These are phyloP conservation scores for Clarkia xantiana DNA, from an alignment of 345 rosid species.

Conservation along the genomic window DNA sequence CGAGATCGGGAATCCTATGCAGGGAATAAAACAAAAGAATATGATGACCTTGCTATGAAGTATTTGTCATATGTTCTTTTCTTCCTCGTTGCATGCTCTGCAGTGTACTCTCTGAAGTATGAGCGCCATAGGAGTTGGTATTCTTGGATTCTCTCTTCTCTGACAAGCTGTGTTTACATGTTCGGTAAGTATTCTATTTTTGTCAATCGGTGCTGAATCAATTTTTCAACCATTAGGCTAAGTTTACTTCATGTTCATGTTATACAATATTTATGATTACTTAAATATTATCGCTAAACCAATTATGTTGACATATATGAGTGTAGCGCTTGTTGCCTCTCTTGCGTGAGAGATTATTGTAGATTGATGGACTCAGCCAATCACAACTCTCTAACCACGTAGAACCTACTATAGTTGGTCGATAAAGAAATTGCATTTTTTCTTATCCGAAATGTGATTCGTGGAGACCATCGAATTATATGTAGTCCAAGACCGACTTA, in stretches of 20 bases:
- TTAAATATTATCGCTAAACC: too few relatives aligned
- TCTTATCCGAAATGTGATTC: not conserved
- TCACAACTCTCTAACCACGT: too few relatives aligned
- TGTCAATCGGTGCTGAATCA: too few relatives aligned
- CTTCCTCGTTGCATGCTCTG: slow-evolving; percentile 67
- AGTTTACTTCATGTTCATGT: too few relatives aligned
- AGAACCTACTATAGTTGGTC: too few relatives aligned
- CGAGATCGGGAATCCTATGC: slow-evolving; percentile 91
- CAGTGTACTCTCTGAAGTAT: slow-evolving; percentile 82
- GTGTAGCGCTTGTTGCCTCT: too few relatives aligned
- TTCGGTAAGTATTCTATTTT: slow-evolving; percentile 51
- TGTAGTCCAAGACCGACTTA: not conserved
- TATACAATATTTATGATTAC: too few relatives aligned
- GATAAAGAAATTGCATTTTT: too few relatives aligned
- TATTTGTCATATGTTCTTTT: slow-evolving; percentile 86
- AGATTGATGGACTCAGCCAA: too few relatives aligned
- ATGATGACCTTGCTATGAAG: slow-evolving; percentile 96
- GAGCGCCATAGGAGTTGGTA: slow-evolving; percentile 98
- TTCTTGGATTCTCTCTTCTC: slow-evolving; percentile 91
- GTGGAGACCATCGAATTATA: not conserved
- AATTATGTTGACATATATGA: too few relatives aligned
- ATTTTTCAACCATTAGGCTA: too few relatives aligned
- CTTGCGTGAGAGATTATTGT: too few relatives aligned
- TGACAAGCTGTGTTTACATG: slow-evolving; percentile 99
- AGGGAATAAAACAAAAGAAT: slow-evolving; percentile 94